Evolutionary conservation across 2,329 filamentous ascomycete species (phyloP), one percentile per base, ranked within the genome.

Genomic region (Trichoderma citrinoviride): DNA sequence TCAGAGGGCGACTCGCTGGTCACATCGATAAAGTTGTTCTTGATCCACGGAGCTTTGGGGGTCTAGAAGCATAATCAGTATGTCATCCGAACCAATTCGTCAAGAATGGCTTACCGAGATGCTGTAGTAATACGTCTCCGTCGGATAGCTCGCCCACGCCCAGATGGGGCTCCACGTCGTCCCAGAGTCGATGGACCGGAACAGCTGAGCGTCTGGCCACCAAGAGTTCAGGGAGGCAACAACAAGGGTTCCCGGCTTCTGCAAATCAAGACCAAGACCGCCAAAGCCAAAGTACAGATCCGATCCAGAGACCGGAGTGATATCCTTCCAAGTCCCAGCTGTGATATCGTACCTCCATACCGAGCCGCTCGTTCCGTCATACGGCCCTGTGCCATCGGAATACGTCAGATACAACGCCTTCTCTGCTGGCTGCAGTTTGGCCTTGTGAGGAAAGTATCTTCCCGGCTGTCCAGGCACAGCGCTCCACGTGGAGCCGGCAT

Each of bases 391-490:
- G 8, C 58, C 58, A 53, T 61, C 58, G 5, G 58, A 19, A 21
- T 61, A 61, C 7, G 58, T 61, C 14, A 61, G 15, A 25, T 61
- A 61, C n/a, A 61, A 25, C 7, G 58, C 58, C 15, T 61, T 61
- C 33, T 61, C 58, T 3, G 58, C 12, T 15, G 58, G 58, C 15
- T 61, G 58, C 1, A 61, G 58, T 17, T 61, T 61, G 33, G 58
- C 58, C n/a, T 61, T 61, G 37, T 61, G 58, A 33, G 58, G 58
- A 15, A 61, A 61, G 19, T 61, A 61, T 53, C n/a, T 61, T 15
- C 58, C 58, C 8, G 58, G 58, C n/a, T 61, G 58, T 1, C 58
- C 58, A 1, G 58, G 23, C 14, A 61, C 47, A 10, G 58, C 58
- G n/a, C 37, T 53, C 58, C 58, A 61, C 12, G 58, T 61, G 3